These are phyloP conservation scores for Hydnomerulius pinastri DNA, from an alignment of 768 basidiomycete genomes.

Conservation along the genomic window DNA sequence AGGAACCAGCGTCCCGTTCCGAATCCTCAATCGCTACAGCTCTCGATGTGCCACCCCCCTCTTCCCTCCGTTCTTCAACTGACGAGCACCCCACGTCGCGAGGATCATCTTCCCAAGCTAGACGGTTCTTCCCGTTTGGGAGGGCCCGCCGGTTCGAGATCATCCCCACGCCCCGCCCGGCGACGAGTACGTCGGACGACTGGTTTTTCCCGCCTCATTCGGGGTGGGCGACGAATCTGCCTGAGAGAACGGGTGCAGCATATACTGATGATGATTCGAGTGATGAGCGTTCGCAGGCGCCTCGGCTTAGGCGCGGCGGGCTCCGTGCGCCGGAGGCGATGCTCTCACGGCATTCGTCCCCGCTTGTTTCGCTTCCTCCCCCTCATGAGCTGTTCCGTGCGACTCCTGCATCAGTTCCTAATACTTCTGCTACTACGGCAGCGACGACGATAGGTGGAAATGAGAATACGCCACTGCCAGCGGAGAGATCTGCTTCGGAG, in stretches of 20 bases:
- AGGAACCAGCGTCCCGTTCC: constrained; percentile 18
- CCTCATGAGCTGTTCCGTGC: constrained; percentile 19
- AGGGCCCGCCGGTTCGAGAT: constrained; percentile 46
- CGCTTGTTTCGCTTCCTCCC: constrained; percentile 22
- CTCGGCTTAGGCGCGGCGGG: constrained; percentile 68
- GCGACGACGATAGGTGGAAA: constrained; percentile 3
- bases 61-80: constrained; percentile 4
- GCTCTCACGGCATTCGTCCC: constrained; percentile 49
- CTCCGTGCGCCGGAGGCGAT: constrained; percentile 65
- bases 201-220: constrained; percentile 34
- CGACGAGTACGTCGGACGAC: constrained; percentile 31
- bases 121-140: constrained; percentile 61
- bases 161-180: constrained; percentile 33
- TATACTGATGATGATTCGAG: constrained; percentile 31
- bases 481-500: constrained; percentile 13
- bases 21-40: constrained; percentile 6
- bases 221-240: constrained; percentile 16
- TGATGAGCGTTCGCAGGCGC: constrained; percentile 40
- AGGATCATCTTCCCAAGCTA: constrained; percentile 27
- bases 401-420: constrained; percentile 12
- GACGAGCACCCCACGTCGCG: not conserved
- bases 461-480: constrained; percentile 8
- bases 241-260: constrained; percentile 18
- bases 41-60: not conserved
- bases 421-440: not conserved